Evolutionary conservation across 2,329 filamentous ascomycete species (phyloP), one percentile per base, ranked within the genome.

Genomic region (Sporothrix brunneoviolacea): DNA sequence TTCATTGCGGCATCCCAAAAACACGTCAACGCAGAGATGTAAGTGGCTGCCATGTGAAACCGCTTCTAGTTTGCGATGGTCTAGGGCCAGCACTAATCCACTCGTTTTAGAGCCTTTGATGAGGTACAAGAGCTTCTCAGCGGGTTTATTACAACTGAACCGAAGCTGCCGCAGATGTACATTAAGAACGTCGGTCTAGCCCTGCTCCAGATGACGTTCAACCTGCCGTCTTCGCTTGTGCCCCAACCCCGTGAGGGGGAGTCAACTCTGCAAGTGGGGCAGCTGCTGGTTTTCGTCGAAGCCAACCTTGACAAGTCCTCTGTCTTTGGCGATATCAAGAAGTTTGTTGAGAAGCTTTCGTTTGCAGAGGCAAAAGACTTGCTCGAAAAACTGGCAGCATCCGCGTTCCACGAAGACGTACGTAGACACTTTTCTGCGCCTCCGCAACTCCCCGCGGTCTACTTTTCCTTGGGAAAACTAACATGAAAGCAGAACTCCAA

Each of bases 261-360:
- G 47, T 41, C 47, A 50, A 61, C 62, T 2, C 55, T 61, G 12
- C 60, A 61, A 7, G 61, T 68, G 2, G 54, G 60, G n/a, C 65
- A 67, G 36, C 54, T 68, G 4, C 59, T 61, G 4, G 35, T 62
- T 2, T 66, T 63, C n/a, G 52, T 68, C 12, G 60, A 65, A n/a
- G 59, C 66, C 27, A 60, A 66, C 51, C 55, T 61, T 16, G 61
- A 62, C 44, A 60, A 59, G 37, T 53, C 62, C 2, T 58, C 65
- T 1, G 59, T 62, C 0, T 77, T 79, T 49, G 68, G 71, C 30
- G 75, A 77, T 43, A 57, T 77, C 36, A 75, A 70, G 53, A 54
- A 55, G 1, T 75, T 73, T 49, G 61, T 73, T 3, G 67, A 72
- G 36, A 60, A 63, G 18, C 65, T 81, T 0, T 64, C 60, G 1